Evolutionary conservation across 2,329 filamentous ascomycete genomes (phyloP).

Genomic region (Monosporascus sp.): DNA sequence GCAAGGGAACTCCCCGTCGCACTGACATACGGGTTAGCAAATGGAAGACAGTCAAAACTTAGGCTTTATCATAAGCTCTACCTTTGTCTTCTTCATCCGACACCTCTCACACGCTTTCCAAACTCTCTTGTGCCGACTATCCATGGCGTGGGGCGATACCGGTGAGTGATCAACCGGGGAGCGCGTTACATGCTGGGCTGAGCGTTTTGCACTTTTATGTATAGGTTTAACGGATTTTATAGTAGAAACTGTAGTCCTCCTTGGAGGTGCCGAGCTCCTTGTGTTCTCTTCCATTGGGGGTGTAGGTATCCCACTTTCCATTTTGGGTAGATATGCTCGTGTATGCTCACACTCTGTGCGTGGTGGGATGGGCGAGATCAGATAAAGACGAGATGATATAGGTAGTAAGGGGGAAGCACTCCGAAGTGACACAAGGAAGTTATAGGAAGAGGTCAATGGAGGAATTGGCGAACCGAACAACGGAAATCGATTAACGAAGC

Average conservation of each 20-base stretch:
- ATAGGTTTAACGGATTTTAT: conserved; percentile 45
- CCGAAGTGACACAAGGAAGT: not conserved
- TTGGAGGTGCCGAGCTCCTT: conserved; percentile 18
- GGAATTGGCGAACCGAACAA: conserved; percentile 4
- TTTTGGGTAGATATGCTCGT: conserved; percentile 25
- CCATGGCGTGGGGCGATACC: conserved; percentile 35
- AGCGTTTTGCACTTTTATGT: conserved; percentile 47
- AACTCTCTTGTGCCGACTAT: conserved; percentile 58
- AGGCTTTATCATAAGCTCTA: conserved; percentile 20
- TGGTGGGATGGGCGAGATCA: conserved; percentile 1
- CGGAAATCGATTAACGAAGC: conserved; percentile 12
- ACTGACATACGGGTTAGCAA: conserved; percentile 34
- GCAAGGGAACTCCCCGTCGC: conserved; percentile 61
- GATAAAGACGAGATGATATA: conserved; percentile 7
- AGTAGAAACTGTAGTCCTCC: conserved; percentile 28
- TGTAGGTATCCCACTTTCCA: conserved; percentile 48
- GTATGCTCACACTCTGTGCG: conserved; percentile 8
- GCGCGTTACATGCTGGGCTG: conserved; percentile 34
- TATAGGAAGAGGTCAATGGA: conserved; percentile 2
- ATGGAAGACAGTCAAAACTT: too few relatives aligned
- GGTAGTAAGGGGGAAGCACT: conserved; percentile 3
- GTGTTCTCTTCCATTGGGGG: conserved; percentile 40
- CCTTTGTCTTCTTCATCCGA: conserved; percentile 67
- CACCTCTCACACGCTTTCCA: conserved; percentile 65
- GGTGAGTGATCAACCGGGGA: conserved; percentile 33